Percentiles rank a stretch among this genome's conserved stretches.
Evolutionary conservation across 345 rosid species (phyloP).

Genomic region (Brassica rapa): DNA sequence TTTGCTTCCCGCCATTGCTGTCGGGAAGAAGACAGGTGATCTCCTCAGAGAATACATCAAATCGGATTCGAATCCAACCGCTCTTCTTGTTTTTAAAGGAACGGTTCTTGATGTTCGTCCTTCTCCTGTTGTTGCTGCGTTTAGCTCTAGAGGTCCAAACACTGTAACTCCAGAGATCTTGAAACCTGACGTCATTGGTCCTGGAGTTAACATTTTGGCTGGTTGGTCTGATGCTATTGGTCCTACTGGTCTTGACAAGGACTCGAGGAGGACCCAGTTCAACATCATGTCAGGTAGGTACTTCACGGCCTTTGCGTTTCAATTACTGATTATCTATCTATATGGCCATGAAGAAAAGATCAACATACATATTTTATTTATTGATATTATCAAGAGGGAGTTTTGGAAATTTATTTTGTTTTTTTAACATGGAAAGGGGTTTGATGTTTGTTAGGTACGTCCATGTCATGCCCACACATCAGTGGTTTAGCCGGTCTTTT

Average conservation of each 20-base stretch:
- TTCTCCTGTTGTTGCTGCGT: constrained; percentile 90
- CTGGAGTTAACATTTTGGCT: constrained; percentile 84
- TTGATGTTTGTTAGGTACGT: constrained; percentile 59
- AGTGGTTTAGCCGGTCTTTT: constrained; percentile 86
- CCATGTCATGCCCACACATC: constrained; percentile 96
- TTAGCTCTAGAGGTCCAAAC: constrained; percentile 88
- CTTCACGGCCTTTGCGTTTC: constrained; percentile 13
- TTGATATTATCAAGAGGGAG: not conserved
- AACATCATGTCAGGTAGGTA: constrained; percentile 94
- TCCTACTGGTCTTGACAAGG: constrained; percentile 69
- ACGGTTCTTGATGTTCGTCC: constrained; percentile 64
- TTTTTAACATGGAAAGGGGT: not conserved
- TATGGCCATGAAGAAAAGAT: not conserved
- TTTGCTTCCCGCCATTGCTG: constrained; percentile 69
- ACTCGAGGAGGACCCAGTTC: constrained; percentile 61
- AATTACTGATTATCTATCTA: not conserved
- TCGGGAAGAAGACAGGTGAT: constrained; percentile 69
- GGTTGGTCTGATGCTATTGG: constrained; percentile 80
- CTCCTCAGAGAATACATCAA: constrained; percentile 52
- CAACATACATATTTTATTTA: not conserved
- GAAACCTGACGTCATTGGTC: constrained; percentile 92
- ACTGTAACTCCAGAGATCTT: constrained; percentile 67
- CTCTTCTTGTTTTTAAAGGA: constrained; percentile 59
- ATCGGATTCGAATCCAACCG: constrained; percentile 54
- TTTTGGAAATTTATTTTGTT: not conserved